A percentile compares a stretch with the other conserved stretches of the same genome.
Evolutionary conservation across 768 basidiomycete genomes (phyloP).

Genomic region (Trichaptum fuscoviolaceum): DNA sequence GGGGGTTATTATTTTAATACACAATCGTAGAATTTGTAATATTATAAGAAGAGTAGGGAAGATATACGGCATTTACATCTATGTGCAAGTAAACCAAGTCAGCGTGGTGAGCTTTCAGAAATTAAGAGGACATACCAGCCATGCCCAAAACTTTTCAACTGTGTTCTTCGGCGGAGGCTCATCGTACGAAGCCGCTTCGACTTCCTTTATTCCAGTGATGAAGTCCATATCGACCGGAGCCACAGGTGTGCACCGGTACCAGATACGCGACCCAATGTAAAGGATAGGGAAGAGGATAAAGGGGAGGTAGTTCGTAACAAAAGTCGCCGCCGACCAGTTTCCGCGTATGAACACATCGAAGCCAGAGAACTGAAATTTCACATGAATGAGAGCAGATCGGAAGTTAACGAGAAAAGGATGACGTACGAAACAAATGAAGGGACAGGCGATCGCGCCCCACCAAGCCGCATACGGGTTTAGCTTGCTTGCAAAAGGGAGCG

Average conservation of each 20-base stretch:
- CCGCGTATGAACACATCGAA: conserved; percentile 48
- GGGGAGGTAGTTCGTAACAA: conserved; percentile 82
- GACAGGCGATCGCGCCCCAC: conserved; percentile 37
- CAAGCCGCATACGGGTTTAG: conserved; percentile 75
- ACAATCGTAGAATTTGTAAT: too few species aligned
- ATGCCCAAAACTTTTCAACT: conserved; percentile 68
- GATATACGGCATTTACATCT: not conserved
- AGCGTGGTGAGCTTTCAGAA: not conserved
- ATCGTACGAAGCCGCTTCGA: conserved; percentile 63
- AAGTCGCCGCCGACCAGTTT: conserved; percentile 54
- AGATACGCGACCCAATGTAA: conserved; percentile 55
- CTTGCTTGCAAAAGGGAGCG: conserved; percentile 62
- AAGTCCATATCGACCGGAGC: conserved; percentile 82
- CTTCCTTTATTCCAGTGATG: conserved; percentile 58
- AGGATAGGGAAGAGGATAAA: conserved; percentile 62
- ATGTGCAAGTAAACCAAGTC: not conserved
- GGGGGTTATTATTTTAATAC: too few species aligned
- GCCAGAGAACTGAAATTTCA: conserved; percentile 37
- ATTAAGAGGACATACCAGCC: conserved; percentile 52
- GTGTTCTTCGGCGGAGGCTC: conserved; percentile 67
- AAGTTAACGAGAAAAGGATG: conserved; percentile 15
- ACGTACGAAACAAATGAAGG: conserved; percentile 57
- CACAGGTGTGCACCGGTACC: conserved; percentile 43
- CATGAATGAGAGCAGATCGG: not conserved
- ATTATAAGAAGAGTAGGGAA: too few species aligned